Conservation (phyloP, 192 early-diverging fungal genomes). For the Jimgerdemannia lactiflua region DNA sequence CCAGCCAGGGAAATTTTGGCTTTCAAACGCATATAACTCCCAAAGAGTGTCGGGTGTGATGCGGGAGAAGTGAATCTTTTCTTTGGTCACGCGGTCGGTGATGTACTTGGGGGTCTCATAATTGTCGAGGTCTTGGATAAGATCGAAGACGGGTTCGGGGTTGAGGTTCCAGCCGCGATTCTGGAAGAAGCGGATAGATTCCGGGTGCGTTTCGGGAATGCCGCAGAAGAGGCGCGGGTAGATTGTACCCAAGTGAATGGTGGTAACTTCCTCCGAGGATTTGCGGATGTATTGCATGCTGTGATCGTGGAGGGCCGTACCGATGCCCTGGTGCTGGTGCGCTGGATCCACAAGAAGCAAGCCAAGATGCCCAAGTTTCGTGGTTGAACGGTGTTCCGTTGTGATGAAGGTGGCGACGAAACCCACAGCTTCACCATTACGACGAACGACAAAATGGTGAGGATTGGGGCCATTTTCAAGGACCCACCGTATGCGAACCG, state of each 20-base stretch:
- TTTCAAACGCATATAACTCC: conserved; percentile 26
- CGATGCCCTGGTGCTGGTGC: conserved; percentile 22
- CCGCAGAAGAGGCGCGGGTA: conserved; percentile 38
- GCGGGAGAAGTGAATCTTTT: conserved; percentile 24
- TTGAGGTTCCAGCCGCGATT: conserved; percentile 26
- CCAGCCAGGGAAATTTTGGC: conserved; percentile 27
- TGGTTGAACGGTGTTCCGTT: background rate
- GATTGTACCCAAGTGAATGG: conserved; percentile 23
- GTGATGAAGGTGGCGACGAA: conserved; percentile 27
- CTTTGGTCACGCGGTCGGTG: conserved; percentile 23
- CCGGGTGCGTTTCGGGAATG: conserved; percentile 19
- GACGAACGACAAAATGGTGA: conserved; percentile 16
- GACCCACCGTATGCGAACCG: conserved; percentile 10
- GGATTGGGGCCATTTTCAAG: conserved; percentile 8
- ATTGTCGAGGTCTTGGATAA: conserved; percentile 20
- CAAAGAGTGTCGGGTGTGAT: conserved; percentile 12
- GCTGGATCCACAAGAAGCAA: conserved; percentile 23
- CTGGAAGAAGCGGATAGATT: conserved; percentile 18
- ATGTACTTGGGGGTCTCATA: conserved; percentile 21
- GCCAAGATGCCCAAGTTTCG: conserved; percentile 22
- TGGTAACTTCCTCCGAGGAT: background rate
- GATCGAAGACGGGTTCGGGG: conserved; percentile 12
- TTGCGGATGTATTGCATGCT: conserved; percentile 11
- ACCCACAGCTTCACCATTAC: conserved; percentile 17
- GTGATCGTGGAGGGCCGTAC: conserved; percentile 18